Conservation (phyloP, 306 rosid species). For the Trifolium fragiferum region DNA sequence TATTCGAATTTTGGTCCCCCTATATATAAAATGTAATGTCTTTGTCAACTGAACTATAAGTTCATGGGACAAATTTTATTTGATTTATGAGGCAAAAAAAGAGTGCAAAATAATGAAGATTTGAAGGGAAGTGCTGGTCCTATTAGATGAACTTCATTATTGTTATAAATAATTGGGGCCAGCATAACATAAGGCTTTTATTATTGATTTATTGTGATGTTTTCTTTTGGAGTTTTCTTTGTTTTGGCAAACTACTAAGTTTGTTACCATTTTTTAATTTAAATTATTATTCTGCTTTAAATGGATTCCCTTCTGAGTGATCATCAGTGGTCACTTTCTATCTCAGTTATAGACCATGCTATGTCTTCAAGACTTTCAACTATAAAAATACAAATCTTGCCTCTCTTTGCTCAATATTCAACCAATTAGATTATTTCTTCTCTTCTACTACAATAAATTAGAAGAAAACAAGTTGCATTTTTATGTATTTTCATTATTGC, state of each 20-base stretch:
- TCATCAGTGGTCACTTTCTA: constrained; percentile 37
- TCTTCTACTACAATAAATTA: constrained; percentile 24
- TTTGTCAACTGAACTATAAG: too few relatives aligned
- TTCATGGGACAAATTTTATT: constrained; percentile 31
- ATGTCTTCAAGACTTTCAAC: constrained; percentile 30
- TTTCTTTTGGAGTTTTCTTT: constrained; percentile 55
- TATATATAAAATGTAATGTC: too few relatives aligned
- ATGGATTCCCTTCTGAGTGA: constrained; percentile 50
- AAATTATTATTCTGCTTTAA: constrained; percentile 41
- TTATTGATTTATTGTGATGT: constrained; percentile 3
- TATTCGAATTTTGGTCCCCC: too few relatives aligned
- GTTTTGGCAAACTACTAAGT: constrained; percentile 56
- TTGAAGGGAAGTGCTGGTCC: constrained; percentile 47
- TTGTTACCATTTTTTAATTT: constrained; percentile 40
- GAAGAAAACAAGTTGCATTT: constrained; percentile 12
- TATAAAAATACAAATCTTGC: constrained; percentile 43
- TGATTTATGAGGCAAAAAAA: constrained; percentile 47
- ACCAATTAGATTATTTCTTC: constrained; percentile 24
- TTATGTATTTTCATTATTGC: background rate
- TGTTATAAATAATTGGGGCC: constrained; percentile 75
- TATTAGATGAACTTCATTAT: constrained; percentile 43
- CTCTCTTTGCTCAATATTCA: constrained; percentile 28
- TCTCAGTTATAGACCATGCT: background rate
- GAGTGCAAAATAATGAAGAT: constrained; percentile 38
- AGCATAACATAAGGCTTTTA: constrained; percentile 49